Evolutionary conservation across 176 grass and related monocot species (phyloP).

Genomic region (Oropetium thomaeum): DNA sequence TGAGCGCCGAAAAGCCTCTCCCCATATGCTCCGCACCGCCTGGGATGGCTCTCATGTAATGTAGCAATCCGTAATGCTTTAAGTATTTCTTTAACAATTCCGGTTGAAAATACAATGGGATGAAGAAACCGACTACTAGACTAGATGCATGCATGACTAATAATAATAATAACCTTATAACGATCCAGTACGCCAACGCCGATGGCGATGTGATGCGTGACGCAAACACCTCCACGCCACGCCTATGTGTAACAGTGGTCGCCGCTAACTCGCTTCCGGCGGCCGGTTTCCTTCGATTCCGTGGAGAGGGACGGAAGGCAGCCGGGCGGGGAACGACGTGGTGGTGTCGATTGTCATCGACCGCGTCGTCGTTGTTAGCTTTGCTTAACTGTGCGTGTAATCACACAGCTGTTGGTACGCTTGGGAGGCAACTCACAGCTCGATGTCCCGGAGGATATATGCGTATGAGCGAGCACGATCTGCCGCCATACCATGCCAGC

Average conservation of each 20-base stretch:
- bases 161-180: no score
- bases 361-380: slow-evolving; percentile 29
- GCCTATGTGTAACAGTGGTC: neutral
- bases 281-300: no score
- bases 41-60: no score
- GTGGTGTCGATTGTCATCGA: neutral
- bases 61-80: no score
- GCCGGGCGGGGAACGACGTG: neutral
- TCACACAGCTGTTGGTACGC: slow-evolving; percentile 28
- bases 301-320: neutral
- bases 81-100: no score
- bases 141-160: no score
- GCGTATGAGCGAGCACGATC: neutral
- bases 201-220: no score
- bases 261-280: neutral
- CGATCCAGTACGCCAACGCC: no score
- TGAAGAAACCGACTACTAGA: no score
- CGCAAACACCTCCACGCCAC: neutral
- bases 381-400: no score
- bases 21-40: neutral
- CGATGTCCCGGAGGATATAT: neutral
- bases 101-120: no score
- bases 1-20: neutral
- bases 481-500: slow-evolving; percentile 35
- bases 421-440: neutral